Conservation (phyloP, 2,329 filamentous ascomycete genomes). For the Penicillium sp. region DNA sequence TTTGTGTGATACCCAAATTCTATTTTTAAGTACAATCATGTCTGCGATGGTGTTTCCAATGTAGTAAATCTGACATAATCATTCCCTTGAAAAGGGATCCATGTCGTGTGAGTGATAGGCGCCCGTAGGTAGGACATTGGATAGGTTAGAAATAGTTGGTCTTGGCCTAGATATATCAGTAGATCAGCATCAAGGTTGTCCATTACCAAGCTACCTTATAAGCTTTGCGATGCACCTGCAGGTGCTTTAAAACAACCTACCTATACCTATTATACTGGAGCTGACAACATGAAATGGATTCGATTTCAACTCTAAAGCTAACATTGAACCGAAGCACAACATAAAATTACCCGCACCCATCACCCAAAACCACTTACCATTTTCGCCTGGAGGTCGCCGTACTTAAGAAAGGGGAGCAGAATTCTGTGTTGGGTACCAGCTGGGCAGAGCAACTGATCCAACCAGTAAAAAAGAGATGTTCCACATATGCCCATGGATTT, state of each 20-base stretch:
- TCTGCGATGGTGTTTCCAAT: background rate
- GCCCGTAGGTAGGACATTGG: no score
- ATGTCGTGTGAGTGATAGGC: no score
- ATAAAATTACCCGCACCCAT: no score
- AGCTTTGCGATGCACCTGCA: no score
- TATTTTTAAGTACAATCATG: background rate
- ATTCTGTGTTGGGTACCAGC: background rate
- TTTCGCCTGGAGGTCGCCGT: background rate
- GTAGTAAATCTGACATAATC: background rate
- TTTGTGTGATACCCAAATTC: slow-evolving; percentile 7
- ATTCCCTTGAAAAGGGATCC: background rate
- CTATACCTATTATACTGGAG: no score
- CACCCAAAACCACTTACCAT: background rate
- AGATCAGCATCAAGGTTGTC: no score
- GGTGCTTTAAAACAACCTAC: no score
- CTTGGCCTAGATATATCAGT: no score
- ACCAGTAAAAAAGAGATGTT: no score
- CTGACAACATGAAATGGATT: no score
- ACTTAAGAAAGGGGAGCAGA: slow-evolving; percentile 3
- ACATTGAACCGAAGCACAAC: background rate
- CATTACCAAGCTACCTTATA: no score
- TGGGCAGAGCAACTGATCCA: background rate
- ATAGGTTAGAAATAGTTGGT: no score
- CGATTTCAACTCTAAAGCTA: background rate
- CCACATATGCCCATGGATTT: background rate